phyloP scores from a whole-genome alignment of 140 eudicot genomes.

The Cichorium intybus region DNA sequence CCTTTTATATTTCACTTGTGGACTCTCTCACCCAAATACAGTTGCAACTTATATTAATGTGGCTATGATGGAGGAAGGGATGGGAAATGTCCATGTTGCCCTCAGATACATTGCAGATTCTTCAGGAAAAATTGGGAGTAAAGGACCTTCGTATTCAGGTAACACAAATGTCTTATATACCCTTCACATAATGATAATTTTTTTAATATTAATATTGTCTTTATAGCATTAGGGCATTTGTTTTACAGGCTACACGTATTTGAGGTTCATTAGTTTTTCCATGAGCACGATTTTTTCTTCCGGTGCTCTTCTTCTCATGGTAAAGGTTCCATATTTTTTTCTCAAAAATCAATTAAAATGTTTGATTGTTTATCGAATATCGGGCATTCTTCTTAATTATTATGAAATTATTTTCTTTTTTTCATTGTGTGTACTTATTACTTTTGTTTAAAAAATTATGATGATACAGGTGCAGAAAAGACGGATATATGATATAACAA shows the following conservation, averaged over 20 bases:
- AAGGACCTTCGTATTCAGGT: constrained; percentile 99
- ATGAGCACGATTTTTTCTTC: constrained; percentile 64
- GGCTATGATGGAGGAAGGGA: no score
- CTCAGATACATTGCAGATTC: constrained; percentile 85
- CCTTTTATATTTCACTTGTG: no score
- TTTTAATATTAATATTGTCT: not conserved
- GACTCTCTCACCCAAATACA: no score
- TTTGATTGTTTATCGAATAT: not conserved
- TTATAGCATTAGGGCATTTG: constrained; percentile 11
- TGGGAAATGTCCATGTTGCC: no score
- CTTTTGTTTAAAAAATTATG: no score
- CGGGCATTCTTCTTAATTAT: not conserved
- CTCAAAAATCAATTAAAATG: not conserved
- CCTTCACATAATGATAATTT: not conserved
- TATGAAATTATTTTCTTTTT: not conserved
- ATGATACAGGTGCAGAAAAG: no score
- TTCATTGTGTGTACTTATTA: not conserved
- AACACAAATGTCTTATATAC: not conserved
- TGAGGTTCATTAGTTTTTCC: constrained; percentile 72
- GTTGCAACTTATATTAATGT: no score
- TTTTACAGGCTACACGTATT: constrained; percentile 88
- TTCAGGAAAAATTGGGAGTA: constrained; percentile 89
- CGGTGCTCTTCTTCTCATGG: constrained; percentile 72
- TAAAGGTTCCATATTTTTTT: constrained; percentile 27
- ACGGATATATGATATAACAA: no score